Evolutionary conservation across 2,329 filamentous ascomycete genomes (phyloP).

Genomic region (Gnomoniopsis sp.): DNA sequence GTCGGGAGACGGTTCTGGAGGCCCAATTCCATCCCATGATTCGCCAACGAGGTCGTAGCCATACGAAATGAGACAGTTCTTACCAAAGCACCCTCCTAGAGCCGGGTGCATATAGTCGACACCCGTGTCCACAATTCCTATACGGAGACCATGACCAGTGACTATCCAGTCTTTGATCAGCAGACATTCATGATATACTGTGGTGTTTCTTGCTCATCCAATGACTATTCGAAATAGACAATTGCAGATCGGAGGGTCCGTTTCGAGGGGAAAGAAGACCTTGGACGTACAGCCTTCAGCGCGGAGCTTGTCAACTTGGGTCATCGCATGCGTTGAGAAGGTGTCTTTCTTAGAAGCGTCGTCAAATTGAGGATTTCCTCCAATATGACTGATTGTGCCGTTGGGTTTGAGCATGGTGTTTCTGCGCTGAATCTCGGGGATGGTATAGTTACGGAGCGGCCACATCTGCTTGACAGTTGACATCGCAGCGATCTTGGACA

Average conservation of each 20-base stretch:
- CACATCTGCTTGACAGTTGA: conserved; percentile 27
- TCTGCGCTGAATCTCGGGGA: conserved; percentile 1
- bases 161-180: conserved; percentile 16
- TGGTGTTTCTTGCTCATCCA: not conserved
- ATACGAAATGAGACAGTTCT: conserved; percentile 42
- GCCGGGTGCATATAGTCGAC: conserved; percentile 50
- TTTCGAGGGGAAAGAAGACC: not conserved
- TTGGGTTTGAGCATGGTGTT: not conserved
- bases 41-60: conserved; percentile 47
- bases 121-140: conserved; percentile 38
- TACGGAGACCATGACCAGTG: conserved; percentile 41
- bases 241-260: not conserved
- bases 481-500: conserved; percentile 22
- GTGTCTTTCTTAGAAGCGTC: conserved; percentile 3
- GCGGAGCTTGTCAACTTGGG: conserved; percentile 37
- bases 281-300: conserved; percentile 29
- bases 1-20: conserved; percentile 35
- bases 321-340: conserved; percentile 28
- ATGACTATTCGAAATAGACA: not conserved
- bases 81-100: conserved; percentile 50
- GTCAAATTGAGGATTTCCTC: not conserved
- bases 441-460: conserved; percentile 24
- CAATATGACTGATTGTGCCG: not conserved
- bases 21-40: conserved; percentile 18
- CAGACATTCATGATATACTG: too few relatives aligned